phyloP scores from a whole-genome alignment of 495 filamentous ascomycete genomes.

The Hypoxylon subgilvum region DNA sequence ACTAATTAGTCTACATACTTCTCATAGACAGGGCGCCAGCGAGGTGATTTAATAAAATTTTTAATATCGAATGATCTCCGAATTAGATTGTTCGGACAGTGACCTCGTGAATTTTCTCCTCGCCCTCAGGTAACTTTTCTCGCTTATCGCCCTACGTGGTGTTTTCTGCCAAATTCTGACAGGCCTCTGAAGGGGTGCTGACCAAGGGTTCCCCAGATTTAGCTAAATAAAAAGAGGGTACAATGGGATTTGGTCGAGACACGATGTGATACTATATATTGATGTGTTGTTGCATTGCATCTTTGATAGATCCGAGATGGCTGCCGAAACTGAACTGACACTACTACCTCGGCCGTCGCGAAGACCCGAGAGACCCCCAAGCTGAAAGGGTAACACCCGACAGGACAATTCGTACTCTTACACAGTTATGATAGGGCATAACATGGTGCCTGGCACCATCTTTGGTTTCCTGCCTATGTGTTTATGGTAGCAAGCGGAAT shows the following conservation, averaged over 20 bases:
- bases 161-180: constrained; percentile 5
- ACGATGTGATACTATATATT: constrained; percentile 33
- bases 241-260: constrained; percentile 19
- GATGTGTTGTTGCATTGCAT: constrained; percentile 32
- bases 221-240: constrained; percentile 34
- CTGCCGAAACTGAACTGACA: constrained; percentile 34
- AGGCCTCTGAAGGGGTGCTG: constrained; percentile 11
- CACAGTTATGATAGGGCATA: constrained; percentile 33
- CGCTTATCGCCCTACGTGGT: not conserved
- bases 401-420: constrained; percentile 23
- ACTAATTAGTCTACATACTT: no score
- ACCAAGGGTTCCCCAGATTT: constrained; percentile 39
- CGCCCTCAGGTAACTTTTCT: not conserved
- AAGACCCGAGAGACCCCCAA: constrained; percentile 22
- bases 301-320: constrained; percentile 36
- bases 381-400: constrained; percentile 11
- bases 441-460: constrained; percentile 15
- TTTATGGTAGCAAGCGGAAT: constrained; percentile 22
- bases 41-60: no score
- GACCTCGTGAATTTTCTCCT: not conserved
- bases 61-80: no score
- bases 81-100: no score
- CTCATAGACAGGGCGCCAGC: no score
- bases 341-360: constrained; percentile 34
- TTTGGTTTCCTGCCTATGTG: constrained; percentile 15